Percentiles rank a stretch among this genome's conserved stretches.
Evolutionary conservation across 2,329 filamentous ascomycete species (phyloP).

Genomic region (Huntiella decipiens): DNA sequence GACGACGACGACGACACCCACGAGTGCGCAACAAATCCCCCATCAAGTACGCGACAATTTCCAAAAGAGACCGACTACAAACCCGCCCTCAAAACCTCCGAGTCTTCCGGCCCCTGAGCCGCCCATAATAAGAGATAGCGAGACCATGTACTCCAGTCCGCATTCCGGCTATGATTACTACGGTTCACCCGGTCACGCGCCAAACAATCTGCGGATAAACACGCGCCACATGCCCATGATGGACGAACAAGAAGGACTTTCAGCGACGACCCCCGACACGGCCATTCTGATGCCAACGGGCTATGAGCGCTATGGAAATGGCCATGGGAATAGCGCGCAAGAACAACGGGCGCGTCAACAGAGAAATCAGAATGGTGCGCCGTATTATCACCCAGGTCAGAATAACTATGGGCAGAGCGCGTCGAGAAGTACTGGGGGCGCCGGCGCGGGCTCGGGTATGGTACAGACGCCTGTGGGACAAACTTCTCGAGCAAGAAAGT

Average conservation of each 20-base stretch:
- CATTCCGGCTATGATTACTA: constrained; percentile 10
- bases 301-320: constrained; percentile 8
- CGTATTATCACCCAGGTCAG: not conserved
- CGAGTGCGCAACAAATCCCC: too few relatives aligned
- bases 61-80: not conserved
- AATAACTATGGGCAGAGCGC: not conserved
- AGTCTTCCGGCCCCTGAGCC: not conserved
- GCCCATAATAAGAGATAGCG: not conserved
- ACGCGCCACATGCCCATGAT: constrained; percentile 6
- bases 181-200: not conserved
- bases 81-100: not conserved
- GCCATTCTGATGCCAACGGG: constrained; percentile 10
- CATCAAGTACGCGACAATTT: too few relatives aligned
- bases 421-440: not conserved
- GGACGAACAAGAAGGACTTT: constrained; percentile 4
- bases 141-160: constrained; percentile 8
- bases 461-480: constrained; percentile 1
- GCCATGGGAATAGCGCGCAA: not conserved
- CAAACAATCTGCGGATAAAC: constrained; percentile 9
- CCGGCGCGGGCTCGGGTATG: not conserved
- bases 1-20: too few relatives aligned
- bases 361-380: too few relatives aligned
- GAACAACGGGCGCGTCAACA: not conserved
- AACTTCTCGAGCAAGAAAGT: constrained; percentile 15
- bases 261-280: constrained; percentile 9